Conservation (phyloP, 768 basidiomycete species). For the Cyathus striatus region DNA sequence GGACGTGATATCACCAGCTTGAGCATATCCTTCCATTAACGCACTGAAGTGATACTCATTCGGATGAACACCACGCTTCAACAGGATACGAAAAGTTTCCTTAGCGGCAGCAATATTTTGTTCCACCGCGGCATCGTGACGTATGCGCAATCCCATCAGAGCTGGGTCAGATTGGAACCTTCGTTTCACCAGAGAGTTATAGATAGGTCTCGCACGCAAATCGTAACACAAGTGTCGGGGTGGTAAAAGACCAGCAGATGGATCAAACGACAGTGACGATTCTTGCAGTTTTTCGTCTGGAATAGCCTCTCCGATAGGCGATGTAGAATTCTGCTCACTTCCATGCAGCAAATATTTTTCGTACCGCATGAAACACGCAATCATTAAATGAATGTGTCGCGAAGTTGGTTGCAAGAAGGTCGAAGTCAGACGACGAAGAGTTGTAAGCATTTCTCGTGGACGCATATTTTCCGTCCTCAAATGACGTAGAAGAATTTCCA, state of each 20-base stretch:
- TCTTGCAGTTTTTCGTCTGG: no score
- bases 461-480: slow-evolving; percentile 36
- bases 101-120: slow-evolving; percentile 47
- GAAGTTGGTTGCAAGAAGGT: slow-evolving; percentile 39
- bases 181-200: slow-evolving; percentile 41
- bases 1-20: slow-evolving; percentile 49
- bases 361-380: slow-evolving; percentile 45
- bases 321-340: slow-evolving; percentile 40
- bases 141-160: slow-evolving; percentile 58
- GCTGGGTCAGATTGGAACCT: slow-evolving; percentile 50
- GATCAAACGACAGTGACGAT: no score
- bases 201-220: slow-evolving; percentile 30
- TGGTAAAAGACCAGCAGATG: slow-evolving; percentile 39
- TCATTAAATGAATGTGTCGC: slow-evolving; percentile 50
- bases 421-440: slow-evolving; percentile 43
- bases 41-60: slow-evolving; percentile 70
- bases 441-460: slow-evolving; percentile 40
- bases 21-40: slow-evolving; percentile 70
- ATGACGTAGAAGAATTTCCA: slow-evolving; percentile 50
- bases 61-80: slow-evolving; percentile 65
- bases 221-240: slow-evolving; percentile 22
- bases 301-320: no score
- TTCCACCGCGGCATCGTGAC: slow-evolving; percentile 51
- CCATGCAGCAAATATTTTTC: slow-evolving; percentile 43
- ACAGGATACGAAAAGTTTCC: slow-evolving; percentile 51